Conservation (phyloP, 305 asterid genomes). For the Petunia hybrid region DNA sequence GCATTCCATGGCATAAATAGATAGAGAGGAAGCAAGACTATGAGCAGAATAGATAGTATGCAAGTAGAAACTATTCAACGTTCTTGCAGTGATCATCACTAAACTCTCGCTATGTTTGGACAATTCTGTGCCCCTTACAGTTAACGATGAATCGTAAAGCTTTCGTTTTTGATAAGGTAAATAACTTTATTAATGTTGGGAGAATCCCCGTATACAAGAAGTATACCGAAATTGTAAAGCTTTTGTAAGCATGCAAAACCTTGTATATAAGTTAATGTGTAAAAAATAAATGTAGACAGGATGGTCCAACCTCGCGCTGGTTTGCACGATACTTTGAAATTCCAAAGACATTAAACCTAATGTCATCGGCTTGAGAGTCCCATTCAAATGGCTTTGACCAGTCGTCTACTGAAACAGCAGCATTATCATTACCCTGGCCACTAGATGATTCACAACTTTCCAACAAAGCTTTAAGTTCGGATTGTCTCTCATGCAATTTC, state of each 20-base stretch:
- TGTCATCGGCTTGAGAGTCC: slow-evolving; percentile 84
- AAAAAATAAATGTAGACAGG: slow-evolving; percentile 28
- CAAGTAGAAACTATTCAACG: slow-evolving; percentile 5
- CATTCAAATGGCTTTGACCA: slow-evolving; percentile 86
- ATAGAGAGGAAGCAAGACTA: neutral
- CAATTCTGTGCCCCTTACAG: neutral
- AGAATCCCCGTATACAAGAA: no score
- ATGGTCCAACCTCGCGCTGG: slow-evolving; percentile 79
- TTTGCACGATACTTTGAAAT: slow-evolving; percentile 87
- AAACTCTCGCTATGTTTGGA: slow-evolving; percentile 1
- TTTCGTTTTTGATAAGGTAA: no score
- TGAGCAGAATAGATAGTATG: neutral
- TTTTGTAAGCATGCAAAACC: slow-evolving; percentile 24
- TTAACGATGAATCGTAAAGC: neutral
- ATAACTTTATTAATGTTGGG: no score
- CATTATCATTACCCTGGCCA: slow-evolving; percentile 55
- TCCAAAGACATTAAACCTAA: slow-evolving; percentile 87
- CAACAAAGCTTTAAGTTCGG: slow-evolving; percentile 79
- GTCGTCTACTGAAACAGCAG: slow-evolving; percentile 63
- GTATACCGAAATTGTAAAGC: no score
- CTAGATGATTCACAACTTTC: slow-evolving; percentile 65
- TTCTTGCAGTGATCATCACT: neutral
- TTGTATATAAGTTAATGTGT: neutral
- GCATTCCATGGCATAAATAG: neutral
- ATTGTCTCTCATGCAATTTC: slow-evolving; percentile 66